phyloP scores from a whole-genome alignment of 2,329 filamentous ascomycete species.

The Fusarium oxysporum region DNA sequence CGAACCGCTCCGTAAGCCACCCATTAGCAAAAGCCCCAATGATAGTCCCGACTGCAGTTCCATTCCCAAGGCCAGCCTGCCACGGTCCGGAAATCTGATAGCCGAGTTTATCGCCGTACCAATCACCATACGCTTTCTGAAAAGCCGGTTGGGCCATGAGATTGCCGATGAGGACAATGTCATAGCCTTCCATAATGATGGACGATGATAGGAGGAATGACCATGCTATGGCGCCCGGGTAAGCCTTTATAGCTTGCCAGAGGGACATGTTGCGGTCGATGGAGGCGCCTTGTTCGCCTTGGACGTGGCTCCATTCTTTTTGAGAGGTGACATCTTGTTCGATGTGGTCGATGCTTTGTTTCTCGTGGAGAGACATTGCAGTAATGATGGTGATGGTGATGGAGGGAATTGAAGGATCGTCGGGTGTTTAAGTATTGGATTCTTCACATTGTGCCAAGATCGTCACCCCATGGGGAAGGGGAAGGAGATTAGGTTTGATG shows the following conservation, averaged over 20 bases:
- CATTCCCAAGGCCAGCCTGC: slow-evolving; percentile 16
- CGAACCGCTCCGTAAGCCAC: slow-evolving; percentile 32
- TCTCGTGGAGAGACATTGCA: background rate
- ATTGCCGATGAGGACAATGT: slow-evolving; percentile 34
- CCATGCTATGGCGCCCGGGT: slow-evolving; percentile 36
- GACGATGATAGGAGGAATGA: slow-evolving; percentile 37
- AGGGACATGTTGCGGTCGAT: slow-evolving; percentile 27
- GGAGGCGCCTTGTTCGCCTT: slow-evolving; percentile 25
- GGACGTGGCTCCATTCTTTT: slow-evolving; percentile 31
- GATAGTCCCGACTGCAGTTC: slow-evolving; percentile 30
- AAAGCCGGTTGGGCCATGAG: slow-evolving; percentile 42
- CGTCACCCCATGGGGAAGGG: background rate
- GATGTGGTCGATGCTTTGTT: background rate
- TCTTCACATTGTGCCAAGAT: background rate
- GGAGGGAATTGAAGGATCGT: background rate
- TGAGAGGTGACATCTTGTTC: background rate
- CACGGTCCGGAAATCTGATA: slow-evolving; percentile 36
- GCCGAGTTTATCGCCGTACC: slow-evolving; percentile 36
- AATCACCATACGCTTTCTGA: slow-evolving; percentile 35
- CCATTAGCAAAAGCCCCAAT: slow-evolving; percentile 42
- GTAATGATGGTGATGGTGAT: too few relatives aligned
- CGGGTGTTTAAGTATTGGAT: background rate
- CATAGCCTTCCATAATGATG: slow-evolving; percentile 45
- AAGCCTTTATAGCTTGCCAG: slow-evolving; percentile 15
- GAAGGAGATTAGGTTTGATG: background rate